Evolutionary conservation across 768 basidiomycete species (phyloP).

Genomic region (Suillus discolor): DNA sequence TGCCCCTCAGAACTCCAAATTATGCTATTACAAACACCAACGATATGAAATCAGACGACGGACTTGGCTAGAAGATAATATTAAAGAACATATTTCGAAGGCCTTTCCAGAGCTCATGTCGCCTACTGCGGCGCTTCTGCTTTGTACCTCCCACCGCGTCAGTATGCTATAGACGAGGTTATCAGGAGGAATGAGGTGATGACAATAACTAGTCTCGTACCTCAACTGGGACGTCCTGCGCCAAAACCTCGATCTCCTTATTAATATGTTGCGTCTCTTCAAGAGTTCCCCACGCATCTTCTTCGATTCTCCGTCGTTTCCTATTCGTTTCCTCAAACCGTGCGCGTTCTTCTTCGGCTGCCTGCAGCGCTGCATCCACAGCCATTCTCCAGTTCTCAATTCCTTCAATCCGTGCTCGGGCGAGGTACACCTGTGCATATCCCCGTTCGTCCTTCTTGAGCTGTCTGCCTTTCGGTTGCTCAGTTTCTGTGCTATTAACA

Average conservation of each 20-base stretch:
- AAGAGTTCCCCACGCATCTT: slow-evolving; percentile 1
- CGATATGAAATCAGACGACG: neutral
- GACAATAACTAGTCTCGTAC: neutral
- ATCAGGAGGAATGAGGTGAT: neutral
- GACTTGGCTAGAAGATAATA: slow-evolving; percentile 1
- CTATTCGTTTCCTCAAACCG: slow-evolving; percentile 1
- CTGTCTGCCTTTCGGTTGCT: neutral
- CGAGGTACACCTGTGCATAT: neutral
- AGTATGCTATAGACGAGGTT: neutral
- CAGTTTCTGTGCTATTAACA: neutral
- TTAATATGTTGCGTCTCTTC: neutral
- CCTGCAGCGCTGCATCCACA: slow-evolving; percentile 7
- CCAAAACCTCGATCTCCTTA: neutral
- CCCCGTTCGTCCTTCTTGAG: neutral
- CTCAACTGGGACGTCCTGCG: slow-evolving; percentile 1
- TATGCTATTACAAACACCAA: neutral
- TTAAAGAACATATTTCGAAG: slow-evolving; percentile 4
- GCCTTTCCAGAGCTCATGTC: slow-evolving; percentile 8
- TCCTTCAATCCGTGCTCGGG: slow-evolving; percentile 2
- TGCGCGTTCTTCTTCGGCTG: slow-evolving; percentile 3
- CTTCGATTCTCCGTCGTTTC: neutral
- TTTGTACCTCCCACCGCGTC: neutral
- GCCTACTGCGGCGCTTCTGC: slow-evolving; percentile 6
- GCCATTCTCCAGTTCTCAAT: slow-evolving; percentile 8
- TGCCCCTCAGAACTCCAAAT: neutral